Percentiles rank a stretch among this genome's conserved stretches.
phyloP scores from a whole-genome alignment of 1,284 basidiomycete genomes.

The Taiwanofungus camphoratus region DNA sequence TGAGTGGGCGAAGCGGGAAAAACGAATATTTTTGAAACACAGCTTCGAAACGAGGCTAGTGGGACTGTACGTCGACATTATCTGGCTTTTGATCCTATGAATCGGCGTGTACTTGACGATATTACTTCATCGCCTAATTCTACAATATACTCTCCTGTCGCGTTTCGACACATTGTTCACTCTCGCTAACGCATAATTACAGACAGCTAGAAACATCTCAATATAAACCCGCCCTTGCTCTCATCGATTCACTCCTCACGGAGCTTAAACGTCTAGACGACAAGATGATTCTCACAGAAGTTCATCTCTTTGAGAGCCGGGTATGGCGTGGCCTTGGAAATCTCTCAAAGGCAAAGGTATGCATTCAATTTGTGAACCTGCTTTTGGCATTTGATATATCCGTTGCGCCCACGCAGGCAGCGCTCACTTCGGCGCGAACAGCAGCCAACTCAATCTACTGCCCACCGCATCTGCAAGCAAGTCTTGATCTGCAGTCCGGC shows the following conservation, averaged over 20 bases:
- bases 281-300: constrained; percentile 97
- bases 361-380: constrained; percentile 10
- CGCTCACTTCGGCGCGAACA: constrained; percentile 88
- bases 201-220: constrained; percentile 77
- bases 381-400: neutral
- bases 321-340: constrained; percentile 93
- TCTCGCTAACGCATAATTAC: neutral
- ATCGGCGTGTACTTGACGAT: too few relatives aligned
- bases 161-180: constrained; percentile 1
- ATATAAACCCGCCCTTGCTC: constrained; percentile 74
- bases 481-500: constrained; percentile 89
- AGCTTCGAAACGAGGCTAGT: constrained; percentile 90
- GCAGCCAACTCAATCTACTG: constrained; percentile 98
- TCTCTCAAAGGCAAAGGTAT: constrained; percentile 86
- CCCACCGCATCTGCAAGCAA: constrained; percentile 87
- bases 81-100: constrained; percentile 7
- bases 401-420: constrained; percentile 49
- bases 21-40: constrained; percentile 94
- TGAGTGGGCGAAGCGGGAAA: constrained; percentile 88
- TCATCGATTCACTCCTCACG: constrained; percentile 82
- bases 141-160: too few relatives aligned
- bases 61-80: constrained; percentile 52
- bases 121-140: too few relatives aligned
- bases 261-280: constrained; percentile 94
- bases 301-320: constrained; percentile 89